These are phyloP conservation scores for Penicillium maclennaniae DNA, from an alignment of 495 filamentous ascomycete species.

Conservation along the genomic window DNA sequence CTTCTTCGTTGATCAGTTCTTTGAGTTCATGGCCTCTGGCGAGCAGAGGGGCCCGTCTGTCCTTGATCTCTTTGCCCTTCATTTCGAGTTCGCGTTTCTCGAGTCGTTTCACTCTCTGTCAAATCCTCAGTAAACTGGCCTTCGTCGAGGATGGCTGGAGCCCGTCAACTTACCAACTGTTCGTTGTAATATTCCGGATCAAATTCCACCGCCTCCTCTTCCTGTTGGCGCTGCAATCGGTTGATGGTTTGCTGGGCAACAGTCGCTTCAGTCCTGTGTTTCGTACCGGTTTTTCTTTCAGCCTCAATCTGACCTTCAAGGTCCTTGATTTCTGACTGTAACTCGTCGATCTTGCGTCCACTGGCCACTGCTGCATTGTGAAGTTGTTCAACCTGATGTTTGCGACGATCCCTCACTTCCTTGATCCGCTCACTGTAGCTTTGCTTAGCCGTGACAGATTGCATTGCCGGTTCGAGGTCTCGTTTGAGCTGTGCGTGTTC, in stretches of 20 bases:
- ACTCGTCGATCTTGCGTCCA: conserved; percentile 43
- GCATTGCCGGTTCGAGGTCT: conserved; percentile 63
- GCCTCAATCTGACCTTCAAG: conserved; percentile 52
- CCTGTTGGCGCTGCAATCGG: conserved; percentile 42
- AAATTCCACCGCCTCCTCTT: conserved; percentile 49
- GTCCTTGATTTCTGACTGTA: conserved; percentile 53
- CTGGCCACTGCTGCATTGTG: conserved; percentile 52
- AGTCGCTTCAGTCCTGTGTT: conserved; percentile 48
- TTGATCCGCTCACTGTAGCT: conserved; percentile 50
- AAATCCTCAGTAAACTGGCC: conserved; percentile 18
- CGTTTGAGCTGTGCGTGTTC: conserved; percentile 55
- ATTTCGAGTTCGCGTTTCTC: conserved; percentile 30
- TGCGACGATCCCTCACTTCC: conserved; percentile 49
- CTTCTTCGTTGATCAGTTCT: conserved; percentile 29
- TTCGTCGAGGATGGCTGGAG: not conserved
- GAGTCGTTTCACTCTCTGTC: conserved; percentile 36
- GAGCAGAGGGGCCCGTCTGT: conserved; percentile 17
- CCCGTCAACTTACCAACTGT: conserved; percentile 34
- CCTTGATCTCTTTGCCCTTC: conserved; percentile 31
- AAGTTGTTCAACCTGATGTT: conserved; percentile 44
- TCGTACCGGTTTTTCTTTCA: conserved; percentile 50
- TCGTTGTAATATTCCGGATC: conserved; percentile 54
- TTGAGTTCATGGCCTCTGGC: conserved; percentile 25
- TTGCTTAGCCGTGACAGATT: conserved; percentile 62
- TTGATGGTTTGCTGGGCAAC: conserved; percentile 41